Percentiles rank a stretch among this genome's conserved stretches.
Evolutionary conservation across 2,329 filamentous ascomycete species (phyloP).

Genomic region (Trichophyton verrucosum): DNA sequence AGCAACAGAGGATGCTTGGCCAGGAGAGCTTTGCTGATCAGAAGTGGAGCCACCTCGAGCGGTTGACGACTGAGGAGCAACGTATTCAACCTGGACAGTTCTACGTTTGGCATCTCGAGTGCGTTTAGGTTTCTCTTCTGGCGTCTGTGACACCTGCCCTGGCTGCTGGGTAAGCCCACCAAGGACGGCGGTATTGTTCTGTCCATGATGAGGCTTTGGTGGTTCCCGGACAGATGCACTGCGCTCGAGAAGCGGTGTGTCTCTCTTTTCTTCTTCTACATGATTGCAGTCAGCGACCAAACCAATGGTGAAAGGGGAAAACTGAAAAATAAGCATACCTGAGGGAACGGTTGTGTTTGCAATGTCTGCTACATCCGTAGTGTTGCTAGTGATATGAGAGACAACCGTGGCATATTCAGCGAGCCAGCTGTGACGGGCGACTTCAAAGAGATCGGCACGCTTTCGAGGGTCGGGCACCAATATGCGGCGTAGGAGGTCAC

Average conservation of each 20-base stretch:
- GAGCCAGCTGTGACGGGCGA: conserved; percentile 94
- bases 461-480: conserved; percentile 90
- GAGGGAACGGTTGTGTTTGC: conserved; percentile 60
- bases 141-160: conserved; percentile 55
- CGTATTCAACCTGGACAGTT: conserved; percentile 96
- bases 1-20: background rate
- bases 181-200: conserved; percentile 21
- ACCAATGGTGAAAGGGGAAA: background rate
- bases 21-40: background rate
- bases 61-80: conserved; percentile 78
- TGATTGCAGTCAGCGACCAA: background rate
- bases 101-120: conserved; percentile 70
- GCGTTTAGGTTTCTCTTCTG: conserved; percentile 37
- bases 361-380: conserved; percentile 74
- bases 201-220: conserved; percentile 45
- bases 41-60: conserved; percentile 50
- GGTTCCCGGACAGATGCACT: conserved; percentile 89
- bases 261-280: conserved; percentile 39
- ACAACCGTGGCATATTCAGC: conserved; percentile 96
- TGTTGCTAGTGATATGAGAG: conserved; percentile 91
- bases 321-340: conserved; percentile 31
- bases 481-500: conserved; percentile 83
- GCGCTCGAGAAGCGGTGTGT: conserved; percentile 56
- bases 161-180: conserved; percentile 60
- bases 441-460: conserved; percentile 90